Evolutionary conservation across 2,329 filamentous ascomycete species (phyloP).

Genomic region (Sporothrix protearum): DNA sequence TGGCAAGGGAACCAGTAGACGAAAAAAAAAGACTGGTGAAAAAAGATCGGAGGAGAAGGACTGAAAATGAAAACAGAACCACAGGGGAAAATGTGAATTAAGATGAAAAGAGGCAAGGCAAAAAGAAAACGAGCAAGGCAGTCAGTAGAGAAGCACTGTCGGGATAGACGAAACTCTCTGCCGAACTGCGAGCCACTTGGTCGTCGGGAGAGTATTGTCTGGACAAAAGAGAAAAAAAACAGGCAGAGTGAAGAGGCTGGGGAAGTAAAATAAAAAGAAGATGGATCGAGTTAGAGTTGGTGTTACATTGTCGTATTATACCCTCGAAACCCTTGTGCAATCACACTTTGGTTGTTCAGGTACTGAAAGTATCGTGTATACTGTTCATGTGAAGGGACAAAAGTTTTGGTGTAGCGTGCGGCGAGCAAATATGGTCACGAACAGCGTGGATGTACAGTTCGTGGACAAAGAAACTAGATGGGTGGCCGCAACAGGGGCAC

Average conservation of each 20-base stretch:
- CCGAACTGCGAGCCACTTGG: conserved; percentile 7
- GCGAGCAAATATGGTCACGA: background rate
- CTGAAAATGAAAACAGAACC: background rate
- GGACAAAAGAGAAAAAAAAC: background rate
- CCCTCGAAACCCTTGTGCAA: too few species aligned
- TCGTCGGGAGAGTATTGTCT: background rate
- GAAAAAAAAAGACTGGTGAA: too few species aligned
- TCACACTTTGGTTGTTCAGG: background rate
- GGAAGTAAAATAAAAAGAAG: background rate
- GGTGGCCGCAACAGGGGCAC: background rate
- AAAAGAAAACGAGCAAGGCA: background rate
- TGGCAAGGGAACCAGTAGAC: background rate
- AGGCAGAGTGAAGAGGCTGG: background rate
- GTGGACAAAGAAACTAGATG: background rate
- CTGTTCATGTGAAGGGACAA: background rate
- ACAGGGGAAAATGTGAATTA: background rate
- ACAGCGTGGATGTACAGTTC: background rate
- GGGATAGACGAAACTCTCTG: background rate
- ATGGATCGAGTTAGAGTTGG: background rate
- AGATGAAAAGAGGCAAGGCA: background rate
- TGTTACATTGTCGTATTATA: background rate
- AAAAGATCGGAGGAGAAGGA: background rate
- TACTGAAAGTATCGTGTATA: background rate
- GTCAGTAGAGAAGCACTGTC: background rate
- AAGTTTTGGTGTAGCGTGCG: too few species aligned